phyloP scores from a whole-genome alignment of 306 rosid species.

The Styphnolobium japonicum region DNA sequence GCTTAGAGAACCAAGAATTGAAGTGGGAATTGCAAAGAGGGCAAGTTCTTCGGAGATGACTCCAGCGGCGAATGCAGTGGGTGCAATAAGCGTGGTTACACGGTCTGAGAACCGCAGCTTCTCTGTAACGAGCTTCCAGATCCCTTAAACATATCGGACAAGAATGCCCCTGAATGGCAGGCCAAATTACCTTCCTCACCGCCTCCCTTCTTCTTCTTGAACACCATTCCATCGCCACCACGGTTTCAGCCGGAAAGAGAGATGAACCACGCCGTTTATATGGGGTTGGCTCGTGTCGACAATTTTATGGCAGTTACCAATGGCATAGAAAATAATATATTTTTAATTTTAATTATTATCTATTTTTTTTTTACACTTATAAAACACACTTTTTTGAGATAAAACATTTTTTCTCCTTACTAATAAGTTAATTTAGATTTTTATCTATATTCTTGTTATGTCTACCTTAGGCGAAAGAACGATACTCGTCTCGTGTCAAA shows the following conservation, averaged over 20 bases:
- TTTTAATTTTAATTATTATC: too few relatives aligned
- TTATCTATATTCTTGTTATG: too few relatives aligned
- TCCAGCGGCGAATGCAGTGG: conserved; percentile 57
- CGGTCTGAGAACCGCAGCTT: conserved; percentile 42
- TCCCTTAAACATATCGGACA: conserved; percentile 48
- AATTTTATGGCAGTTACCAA: too few relatives aligned
- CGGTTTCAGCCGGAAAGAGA: neutral
- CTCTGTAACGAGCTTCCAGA: conserved; percentile 29
- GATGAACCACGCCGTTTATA: neutral
- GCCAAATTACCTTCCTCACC: conserved; percentile 34
- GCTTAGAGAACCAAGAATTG: conserved; percentile 44
- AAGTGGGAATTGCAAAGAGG: conserved; percentile 63
- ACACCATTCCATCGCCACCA: conserved; percentile 18
- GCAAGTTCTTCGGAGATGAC: conserved; percentile 46
- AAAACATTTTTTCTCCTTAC: too few relatives aligned
- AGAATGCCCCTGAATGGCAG: conserved; percentile 41
- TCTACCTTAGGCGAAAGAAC: too few relatives aligned
- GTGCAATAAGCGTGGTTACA: conserved; percentile 57
- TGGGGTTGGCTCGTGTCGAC: neutral
- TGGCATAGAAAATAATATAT: too few relatives aligned
- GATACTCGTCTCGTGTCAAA: too few relatives aligned
- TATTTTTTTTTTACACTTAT: too few relatives aligned
- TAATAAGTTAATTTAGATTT: too few relatives aligned
- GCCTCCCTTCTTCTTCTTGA: too few relatives aligned
- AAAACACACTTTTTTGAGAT: too few relatives aligned